Evolutionary conservation across 2,329 filamentous ascomycete species (phyloP).

Genomic region (Elsinoe perseae): DNA sequence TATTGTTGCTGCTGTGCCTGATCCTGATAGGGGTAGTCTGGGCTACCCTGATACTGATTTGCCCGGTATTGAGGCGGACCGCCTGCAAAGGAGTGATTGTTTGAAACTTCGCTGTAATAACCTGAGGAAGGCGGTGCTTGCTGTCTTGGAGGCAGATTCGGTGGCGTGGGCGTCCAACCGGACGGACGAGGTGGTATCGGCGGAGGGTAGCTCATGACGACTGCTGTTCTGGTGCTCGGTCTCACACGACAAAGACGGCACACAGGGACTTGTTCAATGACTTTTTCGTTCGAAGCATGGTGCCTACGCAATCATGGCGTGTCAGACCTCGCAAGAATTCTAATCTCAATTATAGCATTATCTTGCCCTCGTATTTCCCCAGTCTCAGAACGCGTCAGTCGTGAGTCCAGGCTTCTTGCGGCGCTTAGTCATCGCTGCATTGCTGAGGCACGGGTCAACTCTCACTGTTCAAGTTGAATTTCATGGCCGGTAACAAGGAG

Average conservation of each 20-base stretch:
- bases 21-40: not conserved
- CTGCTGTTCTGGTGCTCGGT: not conserved
- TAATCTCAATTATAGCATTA: not conserved
- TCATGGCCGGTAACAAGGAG: no score
- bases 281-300: not conserved
- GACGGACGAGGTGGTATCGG: slow-evolving; percentile 8
- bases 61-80: not conserved
- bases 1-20: not conserved
- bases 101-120: not conserved
- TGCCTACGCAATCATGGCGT: not conserved
- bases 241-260: not conserved
- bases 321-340: not conserved
- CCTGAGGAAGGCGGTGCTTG: not conserved
- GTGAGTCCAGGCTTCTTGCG: not conserved
- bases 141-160: not conserved
- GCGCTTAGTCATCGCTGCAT: not conserved
- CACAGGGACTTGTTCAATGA: not conserved
- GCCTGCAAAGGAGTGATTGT: not conserved
- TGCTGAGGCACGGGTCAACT: not conserved
- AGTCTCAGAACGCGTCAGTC: not conserved
- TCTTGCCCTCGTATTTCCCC: not conserved
- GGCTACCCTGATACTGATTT: not conserved
- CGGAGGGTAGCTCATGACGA: not conserved
- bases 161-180: slow-evolving; percentile 8
- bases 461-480: no score